These are phyloP conservation scores for Hibiscus mutabilis DNA, from an alignment of 345 rosid genomes.

Conservation along the genomic window DNA sequence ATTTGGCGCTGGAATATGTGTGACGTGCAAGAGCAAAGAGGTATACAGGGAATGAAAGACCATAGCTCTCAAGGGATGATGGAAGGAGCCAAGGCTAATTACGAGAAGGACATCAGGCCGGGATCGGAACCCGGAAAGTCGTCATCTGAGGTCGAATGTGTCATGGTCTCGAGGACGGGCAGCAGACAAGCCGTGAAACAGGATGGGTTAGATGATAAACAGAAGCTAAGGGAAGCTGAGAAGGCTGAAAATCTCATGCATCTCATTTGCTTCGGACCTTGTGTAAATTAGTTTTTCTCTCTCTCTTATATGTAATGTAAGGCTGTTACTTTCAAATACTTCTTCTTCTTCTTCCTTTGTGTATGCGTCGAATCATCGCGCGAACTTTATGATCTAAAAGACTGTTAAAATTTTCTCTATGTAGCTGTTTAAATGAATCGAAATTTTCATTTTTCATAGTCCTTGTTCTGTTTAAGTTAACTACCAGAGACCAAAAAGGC, in stretches of 20 bases:
- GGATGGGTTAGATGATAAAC: slow-evolving; percentile 2
- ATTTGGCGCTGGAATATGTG: too few relatives aligned
- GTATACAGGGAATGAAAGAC: neutral
- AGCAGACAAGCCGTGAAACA: neutral
- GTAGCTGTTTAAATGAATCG: neutral
- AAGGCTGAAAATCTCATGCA: slow-evolving; percentile 11
- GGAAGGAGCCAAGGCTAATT: neutral
- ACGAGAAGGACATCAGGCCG: neutral
- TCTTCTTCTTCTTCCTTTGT: neutral
- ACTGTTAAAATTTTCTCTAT: neutral
- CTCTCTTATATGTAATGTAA: neutral
- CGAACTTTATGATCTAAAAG: neutral
- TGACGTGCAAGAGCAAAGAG: neutral
- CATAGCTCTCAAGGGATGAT: neutral
- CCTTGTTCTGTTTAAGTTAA: too few relatives aligned
- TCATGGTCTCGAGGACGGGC: neutral
- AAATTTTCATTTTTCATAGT: neutral
- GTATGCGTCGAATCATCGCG: neutral
- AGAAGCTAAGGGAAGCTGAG: slow-evolving; percentile 6
- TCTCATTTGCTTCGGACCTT: slow-evolving; percentile 5
- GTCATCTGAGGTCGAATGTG: neutral
- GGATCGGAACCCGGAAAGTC: neutral
- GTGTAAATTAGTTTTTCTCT: neutral
- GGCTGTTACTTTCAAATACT: neutral
- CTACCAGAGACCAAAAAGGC: too few relatives aligned